A percentile compares a stretch with the other conserved stretches of the same genome.
phyloP scores from a whole-genome alignment of 192 early-diverging fungal species.

The Backusella parvicylindrica region DNA sequence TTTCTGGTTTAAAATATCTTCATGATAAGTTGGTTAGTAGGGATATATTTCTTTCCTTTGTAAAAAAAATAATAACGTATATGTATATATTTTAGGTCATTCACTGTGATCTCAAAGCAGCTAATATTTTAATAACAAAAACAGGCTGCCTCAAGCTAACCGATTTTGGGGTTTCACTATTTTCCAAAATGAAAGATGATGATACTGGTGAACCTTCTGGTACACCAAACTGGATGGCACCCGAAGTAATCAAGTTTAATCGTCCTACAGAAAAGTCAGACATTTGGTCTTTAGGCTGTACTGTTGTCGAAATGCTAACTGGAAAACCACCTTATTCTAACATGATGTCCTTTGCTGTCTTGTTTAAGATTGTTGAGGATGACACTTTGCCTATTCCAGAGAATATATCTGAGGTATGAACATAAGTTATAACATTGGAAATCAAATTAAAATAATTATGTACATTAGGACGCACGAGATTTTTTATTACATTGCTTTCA shows the following conservation, averaged over 20 bases:
- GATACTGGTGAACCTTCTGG: constrained; percentile 65
- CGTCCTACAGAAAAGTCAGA: constrained; percentile 87
- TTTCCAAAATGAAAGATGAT: constrained; percentile 69
- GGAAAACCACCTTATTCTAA: constrained; percentile 90
- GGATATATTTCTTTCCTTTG: neutral
- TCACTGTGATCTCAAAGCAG: constrained; percentile 94
- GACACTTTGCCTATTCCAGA: constrained; percentile 84
- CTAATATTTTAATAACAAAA: constrained; percentile 95
- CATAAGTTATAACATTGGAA: neutral
- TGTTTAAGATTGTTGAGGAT: constrained; percentile 93
- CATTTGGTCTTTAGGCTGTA: constrained; percentile 95
- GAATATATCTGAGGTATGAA: constrained; percentile 53
- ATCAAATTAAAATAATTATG: neutral
- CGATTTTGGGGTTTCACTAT: constrained; percentile 94
- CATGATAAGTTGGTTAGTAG: constrained; percentile 71
- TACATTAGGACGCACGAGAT: constrained; percentile 34
- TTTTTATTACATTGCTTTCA: constrained; percentile 85
- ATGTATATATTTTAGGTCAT: constrained; percentile 43
- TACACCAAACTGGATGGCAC: constrained; percentile 88
- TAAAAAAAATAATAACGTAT: neutral
- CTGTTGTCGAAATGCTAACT: constrained; percentile 86
- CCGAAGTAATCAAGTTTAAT: constrained; percentile 87
- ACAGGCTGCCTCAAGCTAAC: constrained; percentile 90
- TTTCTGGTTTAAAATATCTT: constrained; percentile 85
- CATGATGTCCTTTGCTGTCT: constrained; percentile 81